phyloP scores from a whole-genome alignment of 257 asterid species.

The Rhazya stricta region DNA sequence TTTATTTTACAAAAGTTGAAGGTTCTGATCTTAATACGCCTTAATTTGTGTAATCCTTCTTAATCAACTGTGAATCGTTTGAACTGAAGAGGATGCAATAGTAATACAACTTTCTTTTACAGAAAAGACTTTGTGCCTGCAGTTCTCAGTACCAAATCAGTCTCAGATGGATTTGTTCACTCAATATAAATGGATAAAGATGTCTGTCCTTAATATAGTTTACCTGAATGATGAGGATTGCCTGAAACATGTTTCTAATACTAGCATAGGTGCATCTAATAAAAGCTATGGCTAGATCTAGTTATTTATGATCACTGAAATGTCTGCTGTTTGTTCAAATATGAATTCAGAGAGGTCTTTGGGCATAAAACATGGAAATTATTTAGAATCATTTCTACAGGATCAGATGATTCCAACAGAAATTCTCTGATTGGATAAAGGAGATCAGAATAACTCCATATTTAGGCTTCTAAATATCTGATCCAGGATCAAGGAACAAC shows the following conservation, averaged over 20 bases:
- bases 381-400: background rate
- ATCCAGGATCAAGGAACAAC: background rate
- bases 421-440: background rate
- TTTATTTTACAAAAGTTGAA: background rate
- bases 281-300: background rate
- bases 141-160: background rate
- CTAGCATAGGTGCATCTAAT: background rate
- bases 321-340: background rate
- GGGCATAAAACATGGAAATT: background rate
- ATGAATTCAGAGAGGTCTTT: background rate
- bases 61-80: background rate
- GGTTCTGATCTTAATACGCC: background rate
- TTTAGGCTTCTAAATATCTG: too few relatives aligned
- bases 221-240: background rate
- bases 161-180: too few relatives aligned
- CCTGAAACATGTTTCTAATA: background rate
- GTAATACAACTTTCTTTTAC: background rate
- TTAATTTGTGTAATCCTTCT: background rate
- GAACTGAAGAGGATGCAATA: background rate
- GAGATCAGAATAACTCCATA: too few relatives aligned
- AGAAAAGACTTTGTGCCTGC: background rate
- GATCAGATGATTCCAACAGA: background rate
- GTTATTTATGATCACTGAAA: background rate
- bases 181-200: too few relatives aligned
- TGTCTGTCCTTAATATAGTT: background rate